Evolutionary conservation across 441 rosid species (phyloP).

Genomic region (Kokia cookei): DNA sequence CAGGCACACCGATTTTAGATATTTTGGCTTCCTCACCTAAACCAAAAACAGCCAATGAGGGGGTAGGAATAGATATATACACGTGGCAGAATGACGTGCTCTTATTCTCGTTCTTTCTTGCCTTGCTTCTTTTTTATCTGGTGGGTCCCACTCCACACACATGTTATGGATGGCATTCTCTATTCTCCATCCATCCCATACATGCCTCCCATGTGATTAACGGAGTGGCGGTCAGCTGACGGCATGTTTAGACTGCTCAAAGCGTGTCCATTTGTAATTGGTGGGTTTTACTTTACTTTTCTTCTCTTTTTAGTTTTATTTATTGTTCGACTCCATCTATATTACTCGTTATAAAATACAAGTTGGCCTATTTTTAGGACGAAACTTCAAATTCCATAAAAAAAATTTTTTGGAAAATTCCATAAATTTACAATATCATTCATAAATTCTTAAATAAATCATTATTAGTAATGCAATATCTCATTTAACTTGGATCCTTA

Average conservation of each 20-base stretch:
- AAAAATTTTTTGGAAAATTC: no score
- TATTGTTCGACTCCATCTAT: no score
- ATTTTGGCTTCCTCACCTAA: background rate
- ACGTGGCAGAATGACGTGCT: background rate
- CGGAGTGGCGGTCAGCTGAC: background rate
- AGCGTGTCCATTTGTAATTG: no score
- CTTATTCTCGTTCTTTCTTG: background rate
- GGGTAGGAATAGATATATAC: background rate
- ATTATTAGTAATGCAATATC: no score
- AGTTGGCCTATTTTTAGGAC: no score
- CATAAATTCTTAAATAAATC: no score
- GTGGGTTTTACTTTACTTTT: no score
- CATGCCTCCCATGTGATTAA: background rate
- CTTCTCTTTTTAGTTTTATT: no score
- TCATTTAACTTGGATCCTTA: no score
- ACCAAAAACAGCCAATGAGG: background rate
- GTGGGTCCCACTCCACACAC: background rate
- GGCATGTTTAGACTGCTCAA: background rate
- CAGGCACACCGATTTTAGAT: background rate
- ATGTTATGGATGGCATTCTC: background rate
- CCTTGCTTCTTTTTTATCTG: background rate
- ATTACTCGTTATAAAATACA: no score
- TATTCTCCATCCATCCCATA: background rate
- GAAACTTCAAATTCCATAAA: no score
- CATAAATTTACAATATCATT: no score